phyloP scores from a whole-genome alignment of 1,284 basidiomycete species.

The Malassezia psittaci region DNA sequence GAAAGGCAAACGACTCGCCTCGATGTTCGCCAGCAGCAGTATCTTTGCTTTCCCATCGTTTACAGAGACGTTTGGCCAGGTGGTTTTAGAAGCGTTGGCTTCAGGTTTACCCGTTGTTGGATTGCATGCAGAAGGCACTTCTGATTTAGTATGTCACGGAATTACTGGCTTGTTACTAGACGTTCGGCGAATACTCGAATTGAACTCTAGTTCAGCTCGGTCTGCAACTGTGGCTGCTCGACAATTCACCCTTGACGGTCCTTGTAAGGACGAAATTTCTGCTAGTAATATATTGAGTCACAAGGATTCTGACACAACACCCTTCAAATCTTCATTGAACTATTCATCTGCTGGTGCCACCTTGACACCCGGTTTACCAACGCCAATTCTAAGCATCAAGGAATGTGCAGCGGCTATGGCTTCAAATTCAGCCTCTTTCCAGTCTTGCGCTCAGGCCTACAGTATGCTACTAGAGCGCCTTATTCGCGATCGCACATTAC shows the following conservation, averaged over 20 bases:
- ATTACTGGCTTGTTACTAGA: conserved; percentile 51
- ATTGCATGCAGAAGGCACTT: conserved; percentile 55
- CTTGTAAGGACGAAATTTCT: background rate
- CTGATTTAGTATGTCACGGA: conserved; percentile 53
- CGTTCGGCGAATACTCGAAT: conserved; percentile 16
- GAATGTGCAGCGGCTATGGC: conserved; percentile 47
- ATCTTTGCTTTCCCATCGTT: conserved; percentile 55
- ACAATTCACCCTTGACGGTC: background rate
- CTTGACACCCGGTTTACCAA: conserved; percentile 17
- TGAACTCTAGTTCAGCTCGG: background rate
- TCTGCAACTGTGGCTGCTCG: background rate
- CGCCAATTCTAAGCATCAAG: conserved; percentile 25
- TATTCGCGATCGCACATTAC: conserved; percentile 45
- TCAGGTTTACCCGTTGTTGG: conserved; percentile 55
- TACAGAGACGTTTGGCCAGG: conserved; percentile 56
- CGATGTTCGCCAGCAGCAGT: conserved; percentile 53
- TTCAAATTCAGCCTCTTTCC: conserved; percentile 44
- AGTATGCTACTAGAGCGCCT: conserved; percentile 50
- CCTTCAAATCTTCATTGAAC: conserved; percentile 1
- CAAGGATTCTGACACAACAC: background rate
- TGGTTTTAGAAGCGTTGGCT: conserved; percentile 55
- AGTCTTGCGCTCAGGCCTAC: conserved; percentile 49
- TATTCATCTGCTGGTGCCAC: conserved; percentile 2
- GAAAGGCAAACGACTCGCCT: conserved; percentile 43
- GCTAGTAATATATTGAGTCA: background rate